A percentile compares a stretch with the other conserved stretches of the same genome.
Evolutionary conservation across 2,329 filamentous ascomycete genomes (phyloP).

Genomic region (Phialophora tarda): DNA sequence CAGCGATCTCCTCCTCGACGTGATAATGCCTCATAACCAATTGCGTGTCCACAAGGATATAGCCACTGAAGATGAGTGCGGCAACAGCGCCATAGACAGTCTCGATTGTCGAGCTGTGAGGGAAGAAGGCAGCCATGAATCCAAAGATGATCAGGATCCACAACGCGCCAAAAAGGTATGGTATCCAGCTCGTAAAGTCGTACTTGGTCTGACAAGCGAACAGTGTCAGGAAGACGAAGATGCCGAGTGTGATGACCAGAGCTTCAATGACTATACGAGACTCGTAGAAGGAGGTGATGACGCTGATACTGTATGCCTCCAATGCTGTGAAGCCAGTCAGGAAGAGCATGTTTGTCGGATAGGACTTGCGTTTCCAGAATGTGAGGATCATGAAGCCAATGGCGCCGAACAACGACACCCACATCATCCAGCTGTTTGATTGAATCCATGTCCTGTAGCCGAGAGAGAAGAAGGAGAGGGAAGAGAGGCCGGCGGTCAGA

Average conservation of each 20-base stretch:
- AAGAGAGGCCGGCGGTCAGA: conserved; percentile 78
- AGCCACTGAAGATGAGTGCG: conserved; percentile 88
- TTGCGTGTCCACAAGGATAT: conserved; percentile 96
- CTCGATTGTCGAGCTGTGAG: conserved; percentile 78
- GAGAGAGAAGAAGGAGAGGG: conserved; percentile 81
- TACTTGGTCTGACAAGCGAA: conserved; percentile 98
- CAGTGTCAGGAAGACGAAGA: conserved; percentile 68
- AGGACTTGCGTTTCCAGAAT: conserved; percentile 94
- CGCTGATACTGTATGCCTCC: conserved; percentile 91
- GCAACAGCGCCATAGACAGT: conserved; percentile 80
- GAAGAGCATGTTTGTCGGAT: conserved; percentile 93
- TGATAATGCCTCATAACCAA: conserved; percentile 94
- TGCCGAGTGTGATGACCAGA: conserved; percentile 77
- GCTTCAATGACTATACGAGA: conserved; percentile 85
- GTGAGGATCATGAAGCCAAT: conserved; percentile 85
- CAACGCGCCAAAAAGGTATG: conserved; percentile 86
- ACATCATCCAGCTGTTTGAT: conserved; percentile 80
- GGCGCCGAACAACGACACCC: conserved; percentile 81
- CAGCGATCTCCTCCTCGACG: conserved; percentile 96
- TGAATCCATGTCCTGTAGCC: conserved; percentile 89
- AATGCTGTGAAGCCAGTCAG: conserved; percentile 85
- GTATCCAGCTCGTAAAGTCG: conserved; percentile 97
- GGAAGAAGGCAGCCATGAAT: conserved; percentile 90
- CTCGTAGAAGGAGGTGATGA: conserved; percentile 90
- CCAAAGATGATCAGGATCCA: conserved; percentile 93